Percentiles rank a stretch among this genome's conserved stretches.
phyloP scores from a whole-genome alignment of 495 filamentous ascomycete genomes.

The Podospora fimiseda region DNA sequence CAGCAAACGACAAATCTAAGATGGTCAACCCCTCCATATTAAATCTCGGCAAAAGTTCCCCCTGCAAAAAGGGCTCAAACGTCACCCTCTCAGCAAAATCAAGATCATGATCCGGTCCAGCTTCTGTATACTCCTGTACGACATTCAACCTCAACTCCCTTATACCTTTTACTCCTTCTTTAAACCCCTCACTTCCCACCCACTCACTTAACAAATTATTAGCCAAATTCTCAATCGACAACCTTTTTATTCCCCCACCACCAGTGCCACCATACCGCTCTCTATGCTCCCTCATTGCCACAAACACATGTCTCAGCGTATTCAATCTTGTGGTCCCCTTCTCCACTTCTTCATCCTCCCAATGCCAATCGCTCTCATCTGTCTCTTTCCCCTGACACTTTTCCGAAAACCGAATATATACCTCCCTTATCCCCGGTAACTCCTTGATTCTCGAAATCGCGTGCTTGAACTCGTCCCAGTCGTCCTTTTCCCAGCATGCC shows the following conservation, averaged over 20 bases:
- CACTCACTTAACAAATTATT: too few species aligned
- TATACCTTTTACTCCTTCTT: too few species aligned
- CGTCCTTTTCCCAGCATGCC: neutral
- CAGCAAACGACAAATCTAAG: too few species aligned
- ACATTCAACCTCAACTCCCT: too few species aligned
- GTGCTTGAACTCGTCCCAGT: neutral
- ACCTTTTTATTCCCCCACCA: neutral
- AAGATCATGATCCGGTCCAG: neutral
- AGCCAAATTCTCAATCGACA: neutral
- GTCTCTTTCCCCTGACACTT: neutral
- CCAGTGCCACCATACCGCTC: neutral
- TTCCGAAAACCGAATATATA: neutral
- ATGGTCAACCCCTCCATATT: too few species aligned
- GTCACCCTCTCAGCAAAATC: neutral
- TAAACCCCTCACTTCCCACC: too few species aligned
- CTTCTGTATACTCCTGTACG: too few species aligned
- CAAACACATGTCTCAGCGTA: neutral
- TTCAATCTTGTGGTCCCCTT: neutral
- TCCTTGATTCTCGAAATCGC: neutral
- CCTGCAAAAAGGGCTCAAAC: neutral
- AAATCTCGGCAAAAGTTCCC: neutral
- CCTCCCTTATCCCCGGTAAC: neutral
- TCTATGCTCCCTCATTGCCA: neutral
- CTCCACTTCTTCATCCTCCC: neutral
- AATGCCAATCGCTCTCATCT: neutral